Percentiles rank a stretch among this genome's conserved stretches.
Evolutionary conservation across 257 asterid genomes (phyloP).

Genomic region (Buddleja alternifolia): DNA sequence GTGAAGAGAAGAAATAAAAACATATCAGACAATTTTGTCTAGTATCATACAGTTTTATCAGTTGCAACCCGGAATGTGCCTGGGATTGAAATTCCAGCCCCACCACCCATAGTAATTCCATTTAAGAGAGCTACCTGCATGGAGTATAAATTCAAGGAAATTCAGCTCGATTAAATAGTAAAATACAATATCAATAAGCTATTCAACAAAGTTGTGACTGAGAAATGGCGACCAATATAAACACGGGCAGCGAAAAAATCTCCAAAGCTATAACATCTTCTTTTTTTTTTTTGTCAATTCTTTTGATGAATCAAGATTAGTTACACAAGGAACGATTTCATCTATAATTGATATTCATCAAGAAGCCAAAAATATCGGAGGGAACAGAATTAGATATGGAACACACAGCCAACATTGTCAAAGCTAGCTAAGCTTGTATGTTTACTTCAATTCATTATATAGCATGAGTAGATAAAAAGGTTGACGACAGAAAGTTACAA

Average conservation of each 20-base stretch:
- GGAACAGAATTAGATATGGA: constrained; percentile 9
- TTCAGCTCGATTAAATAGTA: constrained; percentile 8
- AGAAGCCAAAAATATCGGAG: constrained; percentile 10
- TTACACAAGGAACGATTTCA: background rate
- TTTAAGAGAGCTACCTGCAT: constrained; percentile 70
- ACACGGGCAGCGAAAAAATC: background rate
- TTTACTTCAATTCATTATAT: background rate
- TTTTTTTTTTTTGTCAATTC: too few species aligned
- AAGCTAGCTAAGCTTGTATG: constrained; percentile 5
- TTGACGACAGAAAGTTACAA: background rate
- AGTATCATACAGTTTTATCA: constrained; percentile 59
- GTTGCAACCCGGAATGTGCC: constrained; percentile 80
- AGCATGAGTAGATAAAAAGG: constrained; percentile 8
- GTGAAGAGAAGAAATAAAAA: background rate
- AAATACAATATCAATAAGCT: background rate
- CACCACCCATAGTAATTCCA: constrained; percentile 87
- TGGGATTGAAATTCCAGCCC: constrained; percentile 80
- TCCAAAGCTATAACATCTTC: background rate
- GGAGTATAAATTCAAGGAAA: constrained; percentile 4
- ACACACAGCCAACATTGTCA: constrained; percentile 4
- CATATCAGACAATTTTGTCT: background rate
- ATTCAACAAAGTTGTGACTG: background rate
- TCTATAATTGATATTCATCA: constrained; percentile 17
- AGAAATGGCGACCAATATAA: background rate
- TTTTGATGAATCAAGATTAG: constrained; percentile 3